Base-by-base conservation (phyloP, 805 yeast genomes). In the Yarrowia sp. region DNA sequence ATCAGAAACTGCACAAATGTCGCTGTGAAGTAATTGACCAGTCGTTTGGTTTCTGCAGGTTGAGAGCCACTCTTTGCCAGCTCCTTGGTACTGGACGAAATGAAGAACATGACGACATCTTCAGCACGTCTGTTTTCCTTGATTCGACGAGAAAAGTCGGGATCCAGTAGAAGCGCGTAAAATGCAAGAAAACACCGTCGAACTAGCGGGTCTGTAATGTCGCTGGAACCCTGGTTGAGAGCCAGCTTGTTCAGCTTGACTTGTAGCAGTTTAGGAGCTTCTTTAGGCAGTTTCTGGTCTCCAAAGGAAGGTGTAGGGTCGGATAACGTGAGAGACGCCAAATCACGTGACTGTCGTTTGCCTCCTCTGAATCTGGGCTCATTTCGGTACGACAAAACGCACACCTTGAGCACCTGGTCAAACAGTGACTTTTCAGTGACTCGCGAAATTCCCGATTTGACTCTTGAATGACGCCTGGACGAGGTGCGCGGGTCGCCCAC, bases 151-250 rank as follows among this genome's bases (percentile, higher is more conserved):
- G 67, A 53, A n/a, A 77, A 76, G 32, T 69, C 74, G 4, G 87
- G 84, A 60, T 81, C 82, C 41, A 86, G 75, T 33, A 85, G 69
- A 50, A 85, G 87, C 65, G 85, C 86, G 72, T 88, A 88, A 65
- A 87, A 80, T 31, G 89, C 82, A 31, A 88, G 73, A 51, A 87
- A 78, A 60, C 86, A 81, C 39, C 88, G 76, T 67, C 89, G 78
- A 11, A 87, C 80, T 65, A 81, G 74, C 5, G 81, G 84, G 61
- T 83, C 84, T 9, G 64, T 63, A 11, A 53, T 60, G 8, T 38
- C 51, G 44, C 77, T 53, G 14, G 63, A 44, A 15, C 48, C 76
- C 67, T 63, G 78, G 78, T 60, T 68, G 55, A 65, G 69, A 35
- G 72, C 77, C 66, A 71, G 68, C 42, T 65, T 70, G 58, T 71